phyloP scores from a whole-genome alignment of 2,329 filamentous ascomycete species.

The Hortaea werneckii region DNA sequence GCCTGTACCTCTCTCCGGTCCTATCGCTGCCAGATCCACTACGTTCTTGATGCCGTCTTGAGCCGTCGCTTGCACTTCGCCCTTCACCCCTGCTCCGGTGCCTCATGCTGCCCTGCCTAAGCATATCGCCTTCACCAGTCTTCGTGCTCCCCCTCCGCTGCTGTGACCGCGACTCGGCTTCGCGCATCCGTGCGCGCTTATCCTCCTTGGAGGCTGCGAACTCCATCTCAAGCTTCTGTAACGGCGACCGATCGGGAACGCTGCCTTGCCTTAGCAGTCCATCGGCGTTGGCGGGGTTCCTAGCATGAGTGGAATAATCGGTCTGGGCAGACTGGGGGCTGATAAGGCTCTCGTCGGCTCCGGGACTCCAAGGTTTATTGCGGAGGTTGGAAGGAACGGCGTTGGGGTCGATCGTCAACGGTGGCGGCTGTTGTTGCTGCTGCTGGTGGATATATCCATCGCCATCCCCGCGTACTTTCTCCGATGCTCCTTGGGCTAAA shows the following conservation, averaged over 20 bases:
- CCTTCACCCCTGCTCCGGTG: not conserved
- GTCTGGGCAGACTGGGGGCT: slow-evolving; percentile 11
- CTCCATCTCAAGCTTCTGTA: slow-evolving; percentile 87
- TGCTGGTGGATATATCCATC: no score
- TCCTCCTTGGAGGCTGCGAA: slow-evolving; percentile 82
- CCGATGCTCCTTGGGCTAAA: slow-evolving; percentile 3
- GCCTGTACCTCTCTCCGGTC: not conserved
- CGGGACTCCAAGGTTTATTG: slow-evolving; percentile 16
- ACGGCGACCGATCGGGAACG: slow-evolving; percentile 74
- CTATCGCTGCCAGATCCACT: not conserved
- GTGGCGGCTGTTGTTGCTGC: slow-evolving; percentile 5
- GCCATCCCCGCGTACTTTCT: slow-evolving; percentile 1
- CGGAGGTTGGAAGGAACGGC: slow-evolving; percentile 19
- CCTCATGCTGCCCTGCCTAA: slow-evolving; percentile 12
- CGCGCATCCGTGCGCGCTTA: slow-evolving; percentile 73
- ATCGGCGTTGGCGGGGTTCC: slow-evolving; percentile 10
- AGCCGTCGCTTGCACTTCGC: not conserved
- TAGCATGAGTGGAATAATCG: slow-evolving; percentile 8
- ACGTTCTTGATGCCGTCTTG: not conserved
- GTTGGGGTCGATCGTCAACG: slow-evolving; percentile 16
- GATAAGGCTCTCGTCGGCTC: slow-evolving; percentile 11
- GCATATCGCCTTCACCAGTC: slow-evolving; percentile 5
- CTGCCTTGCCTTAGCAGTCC: slow-evolving; percentile 36
- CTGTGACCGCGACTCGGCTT: slow-evolving; percentile 65
- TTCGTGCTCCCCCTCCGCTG: slow-evolving; percentile 31